phyloP scores from a whole-genome alignment of 139 green algal genomes.

The Gonium pectorale region DNA sequence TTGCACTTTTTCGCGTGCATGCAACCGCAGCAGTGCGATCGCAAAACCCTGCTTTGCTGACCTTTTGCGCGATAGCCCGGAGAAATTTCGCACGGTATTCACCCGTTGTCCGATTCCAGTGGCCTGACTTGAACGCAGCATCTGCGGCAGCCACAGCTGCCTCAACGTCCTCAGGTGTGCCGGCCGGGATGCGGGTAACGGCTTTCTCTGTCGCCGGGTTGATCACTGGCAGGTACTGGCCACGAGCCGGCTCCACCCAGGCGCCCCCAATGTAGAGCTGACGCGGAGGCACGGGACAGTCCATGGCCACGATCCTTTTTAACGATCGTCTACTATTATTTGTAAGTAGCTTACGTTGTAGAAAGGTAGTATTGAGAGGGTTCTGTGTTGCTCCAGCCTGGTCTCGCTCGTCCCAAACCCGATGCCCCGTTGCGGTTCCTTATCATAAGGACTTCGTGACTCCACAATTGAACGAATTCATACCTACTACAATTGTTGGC shows the following conservation, averaged over 20 bases:
- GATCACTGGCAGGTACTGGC: conserved; percentile 62
- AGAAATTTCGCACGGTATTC: conserved; percentile 66
- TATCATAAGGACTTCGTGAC: too few species aligned
- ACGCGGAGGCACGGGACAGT: conserved; percentile 32
- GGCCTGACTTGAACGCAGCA: conserved; percentile 51
- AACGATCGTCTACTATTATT: too few species aligned
- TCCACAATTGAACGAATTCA: too few species aligned
- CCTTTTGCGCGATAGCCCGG: conserved; percentile 73
- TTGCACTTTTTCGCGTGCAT: too few species aligned
- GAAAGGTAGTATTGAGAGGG: too few species aligned
- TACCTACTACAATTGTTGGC: too few species aligned
- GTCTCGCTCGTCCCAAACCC: too few species aligned
- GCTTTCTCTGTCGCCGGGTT: conserved; percentile 68
- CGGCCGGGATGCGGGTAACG: conserved; percentile 75
- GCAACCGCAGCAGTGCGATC: too few species aligned
- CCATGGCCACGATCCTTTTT: too few species aligned
- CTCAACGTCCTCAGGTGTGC: conserved; percentile 68
- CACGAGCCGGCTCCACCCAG: conserved; percentile 53
- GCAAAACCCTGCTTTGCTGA: conserved; percentile 13
- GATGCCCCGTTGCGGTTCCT: too few species aligned
- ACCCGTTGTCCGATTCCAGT: conserved; percentile 67
- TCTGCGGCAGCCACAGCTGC: conserved; percentile 66
- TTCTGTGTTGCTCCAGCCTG: too few species aligned
- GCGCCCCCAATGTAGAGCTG: conserved; percentile 72
- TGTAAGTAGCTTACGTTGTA: too few species aligned